phyloP scores from a whole-genome alignment of 495 filamentous ascomycete genomes.

The Durotheca rogersii region DNA sequence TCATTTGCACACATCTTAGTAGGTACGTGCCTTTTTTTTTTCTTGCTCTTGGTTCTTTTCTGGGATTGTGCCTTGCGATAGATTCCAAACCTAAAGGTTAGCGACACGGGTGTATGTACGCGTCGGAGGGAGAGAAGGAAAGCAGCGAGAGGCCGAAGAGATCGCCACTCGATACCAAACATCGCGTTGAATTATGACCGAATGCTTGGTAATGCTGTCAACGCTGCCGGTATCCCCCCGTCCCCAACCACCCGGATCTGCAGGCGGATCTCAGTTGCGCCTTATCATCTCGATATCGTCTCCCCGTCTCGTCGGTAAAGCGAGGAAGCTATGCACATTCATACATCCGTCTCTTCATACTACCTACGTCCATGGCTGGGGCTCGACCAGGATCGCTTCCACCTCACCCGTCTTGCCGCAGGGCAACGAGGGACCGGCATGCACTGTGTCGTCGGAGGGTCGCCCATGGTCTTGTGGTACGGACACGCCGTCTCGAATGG shows the following conservation, averaged over 20 bases:
- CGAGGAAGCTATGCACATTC: too few species aligned
- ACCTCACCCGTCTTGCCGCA: background rate
- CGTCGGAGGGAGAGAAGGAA: background rate
- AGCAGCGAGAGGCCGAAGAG: background rate
- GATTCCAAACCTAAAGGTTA: too few species aligned
- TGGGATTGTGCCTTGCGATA: too few species aligned
- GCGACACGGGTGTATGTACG: background rate
- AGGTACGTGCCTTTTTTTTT: too few species aligned
- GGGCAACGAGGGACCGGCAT: background rate
- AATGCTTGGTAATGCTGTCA: background rate
- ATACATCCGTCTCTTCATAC: too few species aligned
- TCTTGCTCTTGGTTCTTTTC: too few species aligned
- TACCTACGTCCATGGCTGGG: background rate
- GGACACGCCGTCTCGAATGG: slow-evolving; percentile 20
- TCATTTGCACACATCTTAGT: too few species aligned
- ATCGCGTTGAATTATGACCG: background rate
- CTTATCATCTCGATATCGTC: background rate
- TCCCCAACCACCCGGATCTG: background rate
- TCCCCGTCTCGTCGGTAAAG: background rate
- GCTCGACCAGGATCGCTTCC: background rate
- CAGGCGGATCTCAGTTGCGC: background rate
- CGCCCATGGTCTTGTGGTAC: background rate
- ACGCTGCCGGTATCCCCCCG: background rate
- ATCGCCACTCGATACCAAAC: background rate
- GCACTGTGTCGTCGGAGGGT: background rate